Conservation (phyloP, 164 flowering plant species). For the Taxillus chinensis region DNA sequence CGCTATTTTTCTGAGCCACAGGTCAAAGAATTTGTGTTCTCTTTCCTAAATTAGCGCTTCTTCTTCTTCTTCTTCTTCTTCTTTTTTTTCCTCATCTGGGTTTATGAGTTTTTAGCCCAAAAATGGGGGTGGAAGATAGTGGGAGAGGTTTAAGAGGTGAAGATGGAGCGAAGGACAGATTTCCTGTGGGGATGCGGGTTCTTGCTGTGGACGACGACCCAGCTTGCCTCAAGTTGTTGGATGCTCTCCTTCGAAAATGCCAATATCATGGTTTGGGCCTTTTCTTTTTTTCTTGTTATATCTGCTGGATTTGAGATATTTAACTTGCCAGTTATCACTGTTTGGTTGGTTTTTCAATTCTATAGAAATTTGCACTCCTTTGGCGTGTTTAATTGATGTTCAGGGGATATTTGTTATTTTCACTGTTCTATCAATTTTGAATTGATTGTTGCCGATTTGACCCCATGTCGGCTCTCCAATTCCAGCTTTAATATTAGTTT, state of each 20-base stretch:
- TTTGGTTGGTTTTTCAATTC: not conserved
- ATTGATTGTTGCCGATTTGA: no score
- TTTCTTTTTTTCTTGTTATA: not conserved
- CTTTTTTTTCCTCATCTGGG: not conserved
- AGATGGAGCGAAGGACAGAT: slow-evolving; percentile 17
- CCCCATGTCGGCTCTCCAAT: no score
- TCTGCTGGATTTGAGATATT: no score
- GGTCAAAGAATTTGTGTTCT: no score
- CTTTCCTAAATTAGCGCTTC: no score
- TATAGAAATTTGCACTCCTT: not conserved
- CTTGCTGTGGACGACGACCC: slow-evolving; percentile 66
- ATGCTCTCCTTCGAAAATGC: slow-evolving; percentile 42
- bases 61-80: no score
- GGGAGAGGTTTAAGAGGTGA: slow-evolving; percentile 8
- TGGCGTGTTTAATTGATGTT: not conserved
- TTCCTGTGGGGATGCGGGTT: slow-evolving; percentile 65
- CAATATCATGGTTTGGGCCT: slow-evolving; percentile 35
- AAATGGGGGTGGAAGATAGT: slow-evolving; percentile 30
- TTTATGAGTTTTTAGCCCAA: not conserved
- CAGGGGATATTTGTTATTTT: not conserved
- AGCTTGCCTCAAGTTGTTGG: slow-evolving; percentile 44
- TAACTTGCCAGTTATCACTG: no score
- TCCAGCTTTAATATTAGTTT: no score
- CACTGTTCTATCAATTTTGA: not conserved
- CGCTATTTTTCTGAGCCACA: no score